These are phyloP conservation scores for Hygrophoropsis aurantiaca DNA, from an alignment of 768 basidiomycete species.

Conservation along the genomic window DNA sequence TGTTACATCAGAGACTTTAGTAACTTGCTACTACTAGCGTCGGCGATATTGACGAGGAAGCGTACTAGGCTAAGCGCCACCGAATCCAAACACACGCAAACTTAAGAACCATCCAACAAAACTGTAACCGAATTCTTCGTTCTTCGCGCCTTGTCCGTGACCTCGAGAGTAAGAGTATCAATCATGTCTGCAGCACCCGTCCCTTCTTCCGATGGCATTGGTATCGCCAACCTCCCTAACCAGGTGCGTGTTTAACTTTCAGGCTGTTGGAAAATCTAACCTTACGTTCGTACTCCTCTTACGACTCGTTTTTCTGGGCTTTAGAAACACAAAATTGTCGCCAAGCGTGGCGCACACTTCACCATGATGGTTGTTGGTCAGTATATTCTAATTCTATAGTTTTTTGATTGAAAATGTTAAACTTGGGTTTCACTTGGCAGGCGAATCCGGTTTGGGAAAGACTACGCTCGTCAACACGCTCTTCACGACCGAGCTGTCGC, in stretches of 20 bases:
- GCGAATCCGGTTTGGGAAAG: slow-evolving; percentile 97
- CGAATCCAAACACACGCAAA: slow-evolving; percentile 24
- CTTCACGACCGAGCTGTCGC: slow-evolving; percentile 95
- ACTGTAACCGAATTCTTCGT: slow-evolving; percentile 14
- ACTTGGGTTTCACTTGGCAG: slow-evolving; percentile 40
- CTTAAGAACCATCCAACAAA: slow-evolving; percentile 15
- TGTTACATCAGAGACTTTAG: too few relatives aligned
- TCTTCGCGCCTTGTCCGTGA: slow-evolving; percentile 15
- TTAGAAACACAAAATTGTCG: slow-evolving; percentile 98
- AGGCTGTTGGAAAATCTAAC: not conserved
- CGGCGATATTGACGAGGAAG: not conserved
- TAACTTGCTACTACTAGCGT: too few relatives aligned
- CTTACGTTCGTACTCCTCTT: slow-evolving; percentile 4
- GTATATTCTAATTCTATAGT: slow-evolving; percentile 1
- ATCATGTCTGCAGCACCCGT: slow-evolving; percentile 26
- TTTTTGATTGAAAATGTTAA: not conserved
- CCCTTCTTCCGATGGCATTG: slow-evolving; percentile 71
- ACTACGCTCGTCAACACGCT: slow-evolving; percentile 98
- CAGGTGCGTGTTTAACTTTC: slow-evolving; percentile 60
- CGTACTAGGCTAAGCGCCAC: slow-evolving; percentile 12
- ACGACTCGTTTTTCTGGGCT: slow-evolving; percentile 10
- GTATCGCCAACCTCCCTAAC: slow-evolving; percentile 96
- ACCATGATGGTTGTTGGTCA: slow-evolving; percentile 98
- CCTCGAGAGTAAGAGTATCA: slow-evolving; percentile 14
- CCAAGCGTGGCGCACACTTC: slow-evolving; percentile 95